Base-by-base conservation (phyloP, 169 alveolate species). In the Plasmodium adleri region DNA sequence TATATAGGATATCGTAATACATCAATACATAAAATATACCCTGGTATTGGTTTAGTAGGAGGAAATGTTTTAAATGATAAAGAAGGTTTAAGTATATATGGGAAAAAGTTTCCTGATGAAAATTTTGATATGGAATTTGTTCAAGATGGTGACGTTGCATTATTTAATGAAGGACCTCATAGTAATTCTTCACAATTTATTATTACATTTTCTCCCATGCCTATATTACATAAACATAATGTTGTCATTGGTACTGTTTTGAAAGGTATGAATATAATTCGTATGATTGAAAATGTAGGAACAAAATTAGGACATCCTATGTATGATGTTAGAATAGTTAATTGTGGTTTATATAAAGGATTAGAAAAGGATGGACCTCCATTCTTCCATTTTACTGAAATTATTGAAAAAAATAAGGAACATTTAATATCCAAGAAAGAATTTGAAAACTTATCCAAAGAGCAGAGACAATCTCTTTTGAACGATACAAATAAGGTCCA, bases 161-260 rank as follows among this genome's bases (percentile, higher is more conserved):
- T 93, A 92, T 74, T 76, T 50, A 73, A 88, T 58, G 78, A 92
- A 50, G 89, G 92, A 63, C 93, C 92, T 28, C 85, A 78, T 43
- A 94, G 95, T 13, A 62, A 88, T 47, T 49, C 95, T 54, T 93
- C 96, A 20, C 88, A 94, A 50, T 91, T 91, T 83, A 75, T 93
- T 56, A 93, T 93, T 72, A 93, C 96, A 60, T 85, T 93, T 74
- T 70, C 93, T 15, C 75, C 86, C 49, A 88, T 91, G 75, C 93
- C 94, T 13, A 71, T 73, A 28, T 70, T 93, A 49, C 93, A 90
- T 66, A 92, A 92, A 12, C 91, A 78, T 45, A 71, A 90, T 56
- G 96, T 93, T 58, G 96, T 93, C 8, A 74, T 93, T 32, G 96
- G 96, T n/a, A 93, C 96, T 9, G 95, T 93, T 15, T 92, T 93